Evolutionary conservation across 2,329 filamentous ascomycete genomes (phyloP).

Genomic region (Penicillium fuscoglaucum): DNA sequence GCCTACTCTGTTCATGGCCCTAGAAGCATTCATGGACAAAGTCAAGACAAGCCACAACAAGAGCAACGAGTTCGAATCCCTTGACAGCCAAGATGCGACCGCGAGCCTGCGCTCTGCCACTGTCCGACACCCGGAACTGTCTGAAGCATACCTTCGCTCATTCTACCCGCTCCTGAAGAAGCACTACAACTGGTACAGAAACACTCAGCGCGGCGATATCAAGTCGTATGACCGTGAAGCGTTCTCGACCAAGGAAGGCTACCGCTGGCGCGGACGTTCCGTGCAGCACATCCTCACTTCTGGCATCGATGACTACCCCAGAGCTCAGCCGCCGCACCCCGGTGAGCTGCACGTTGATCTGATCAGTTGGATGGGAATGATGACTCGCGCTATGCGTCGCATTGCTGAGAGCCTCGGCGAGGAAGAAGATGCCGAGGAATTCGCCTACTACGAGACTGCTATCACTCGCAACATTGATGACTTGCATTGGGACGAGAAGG

Average conservation of each 20-base stretch:
- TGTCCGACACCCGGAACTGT: conserved; percentile 66
- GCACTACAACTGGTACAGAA: conserved; percentile 93
- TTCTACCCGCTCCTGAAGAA: conserved; percentile 85
- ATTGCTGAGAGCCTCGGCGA: conserved; percentile 76
- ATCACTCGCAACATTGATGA: conserved; percentile 87
- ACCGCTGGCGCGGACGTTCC: conserved; percentile 91
- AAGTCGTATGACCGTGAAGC: conserved; percentile 88
- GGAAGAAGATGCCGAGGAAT: conserved; percentile 72
- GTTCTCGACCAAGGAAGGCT: conserved; percentile 85
- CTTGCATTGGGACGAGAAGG: conserved; percentile 83
- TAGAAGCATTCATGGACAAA: conserved; percentile 81
- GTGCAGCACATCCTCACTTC: conserved; percentile 86
- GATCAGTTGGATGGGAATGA: conserved; percentile 96
- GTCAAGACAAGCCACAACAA: conserved; percentile 55
- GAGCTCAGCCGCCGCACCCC: conserved; percentile 88
- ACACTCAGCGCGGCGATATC: conserved; percentile 85
- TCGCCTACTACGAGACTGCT: conserved; percentile 69
- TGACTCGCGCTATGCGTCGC: conserved; percentile 80
- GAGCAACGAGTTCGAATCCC: conserved; percentile 27
- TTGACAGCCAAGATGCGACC: conserved; percentile 30
- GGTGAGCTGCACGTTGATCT: conserved; percentile 94
- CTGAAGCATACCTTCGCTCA: conserved; percentile 68
- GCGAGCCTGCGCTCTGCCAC: conserved; percentile 62
- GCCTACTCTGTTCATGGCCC: conserved; percentile 85
- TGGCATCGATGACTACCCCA: conserved; percentile 93